Conservation (phyloP, 345 rosid species). For the Pistacia atlantica region DNA sequence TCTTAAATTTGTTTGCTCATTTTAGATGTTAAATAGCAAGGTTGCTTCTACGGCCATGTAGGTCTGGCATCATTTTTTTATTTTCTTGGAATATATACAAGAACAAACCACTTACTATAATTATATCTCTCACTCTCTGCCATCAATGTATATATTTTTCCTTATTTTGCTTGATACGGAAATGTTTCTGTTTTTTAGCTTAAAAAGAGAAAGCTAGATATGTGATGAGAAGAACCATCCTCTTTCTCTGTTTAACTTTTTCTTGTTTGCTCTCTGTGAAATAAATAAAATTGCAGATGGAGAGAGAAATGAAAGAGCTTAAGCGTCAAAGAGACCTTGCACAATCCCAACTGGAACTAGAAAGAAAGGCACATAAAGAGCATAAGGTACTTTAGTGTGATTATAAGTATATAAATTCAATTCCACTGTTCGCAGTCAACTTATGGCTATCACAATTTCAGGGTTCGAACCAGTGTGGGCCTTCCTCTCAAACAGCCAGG, state of each 20-base stretch:
- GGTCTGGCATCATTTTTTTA: neutral
- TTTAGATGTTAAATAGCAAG: neutral
- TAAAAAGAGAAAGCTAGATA: neutral
- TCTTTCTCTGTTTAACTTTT: neutral
- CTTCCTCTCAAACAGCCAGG: slow-evolving; percentile 67
- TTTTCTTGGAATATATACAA: neutral
- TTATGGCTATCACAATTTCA: slow-evolving; percentile 30
- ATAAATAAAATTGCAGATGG: slow-evolving; percentile 58
- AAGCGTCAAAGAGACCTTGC: slow-evolving; percentile 95
- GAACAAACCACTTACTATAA: neutral
- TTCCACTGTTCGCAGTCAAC: slow-evolving; percentile 14
- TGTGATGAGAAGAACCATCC: neutral
- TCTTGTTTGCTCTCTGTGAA: neutral
- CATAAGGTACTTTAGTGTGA: slow-evolving; percentile 53
- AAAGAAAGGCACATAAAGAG: slow-evolving; percentile 72
- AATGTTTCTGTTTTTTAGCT: neutral
- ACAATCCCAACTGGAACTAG: slow-evolving; percentile 71
- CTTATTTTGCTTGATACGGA: neutral
- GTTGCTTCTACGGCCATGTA: neutral
- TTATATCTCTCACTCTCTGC: neutral
- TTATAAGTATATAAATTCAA: neutral
- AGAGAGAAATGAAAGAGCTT: slow-evolving; percentile 81
- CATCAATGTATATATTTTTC: neutral
- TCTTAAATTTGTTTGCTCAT: neutral
- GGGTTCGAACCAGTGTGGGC: slow-evolving; percentile 57